phyloP scores from a whole-genome alignment of 2,329 filamentous ascomycete genomes.

The Alternaria sp. region DNA sequence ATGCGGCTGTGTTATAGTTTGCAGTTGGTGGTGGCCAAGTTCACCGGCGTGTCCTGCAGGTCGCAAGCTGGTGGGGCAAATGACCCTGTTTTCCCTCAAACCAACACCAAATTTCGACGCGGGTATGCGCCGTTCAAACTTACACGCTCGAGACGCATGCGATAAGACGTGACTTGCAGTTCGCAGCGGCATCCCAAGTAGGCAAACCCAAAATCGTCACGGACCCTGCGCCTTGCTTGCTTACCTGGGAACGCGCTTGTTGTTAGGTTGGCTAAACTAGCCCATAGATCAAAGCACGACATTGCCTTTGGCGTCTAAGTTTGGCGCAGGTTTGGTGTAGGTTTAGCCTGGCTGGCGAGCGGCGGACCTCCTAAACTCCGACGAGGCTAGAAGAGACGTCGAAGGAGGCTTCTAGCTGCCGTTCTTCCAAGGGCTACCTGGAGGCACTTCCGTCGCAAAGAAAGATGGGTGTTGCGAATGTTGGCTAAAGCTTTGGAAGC shows the following conservation, averaged over 20 bases:
- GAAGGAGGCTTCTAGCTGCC: background rate
- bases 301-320: background rate
- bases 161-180: background rate
- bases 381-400: background rate
- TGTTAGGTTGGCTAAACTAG: background rate
- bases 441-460: background rate
- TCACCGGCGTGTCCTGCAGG: background rate
- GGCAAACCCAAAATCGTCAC: background rate
- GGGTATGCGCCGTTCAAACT: background rate
- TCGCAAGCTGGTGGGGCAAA: background rate
- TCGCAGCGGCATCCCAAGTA: background rate
- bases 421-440: background rate
- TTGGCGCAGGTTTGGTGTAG: slow-evolving; percentile 1
- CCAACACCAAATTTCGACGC: background rate
- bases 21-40: background rate
- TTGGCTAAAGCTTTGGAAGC: background rate
- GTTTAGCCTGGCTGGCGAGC: background rate
- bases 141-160: background rate
- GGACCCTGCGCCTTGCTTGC: background rate
- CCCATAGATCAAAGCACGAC: background rate
- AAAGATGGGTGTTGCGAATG: background rate
- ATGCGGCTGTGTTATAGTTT: background rate
- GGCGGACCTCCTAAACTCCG: background rate
- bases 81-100: background rate
- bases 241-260: background rate